A percentile compares a stretch with the other conserved stretches of the same genome.
These are phyloP conservation scores for Fagopyrum tataricum DNA, from an alignment of 148 eudicot species.

Conservation along the genomic window DNA sequence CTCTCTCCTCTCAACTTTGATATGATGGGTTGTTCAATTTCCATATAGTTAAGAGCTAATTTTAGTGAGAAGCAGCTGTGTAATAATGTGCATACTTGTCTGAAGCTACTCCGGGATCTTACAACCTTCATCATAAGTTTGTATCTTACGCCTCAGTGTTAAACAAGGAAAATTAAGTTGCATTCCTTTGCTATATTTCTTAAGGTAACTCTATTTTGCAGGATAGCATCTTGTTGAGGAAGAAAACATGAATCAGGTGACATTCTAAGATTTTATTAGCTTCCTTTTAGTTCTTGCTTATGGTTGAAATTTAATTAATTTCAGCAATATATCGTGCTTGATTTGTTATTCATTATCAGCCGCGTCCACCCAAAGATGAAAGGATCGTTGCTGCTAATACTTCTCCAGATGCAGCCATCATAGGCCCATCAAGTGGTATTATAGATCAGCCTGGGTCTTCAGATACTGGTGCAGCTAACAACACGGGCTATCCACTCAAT, in stretches of 20 bases:
- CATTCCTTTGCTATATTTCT: background rate
- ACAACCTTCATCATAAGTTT: background rate
- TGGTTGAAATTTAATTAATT: background rate
- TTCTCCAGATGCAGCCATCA: slow-evolving; percentile 53
- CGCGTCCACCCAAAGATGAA: slow-evolving; percentile 66
- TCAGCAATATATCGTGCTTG: slow-evolving; percentile 8
- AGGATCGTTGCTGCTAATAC: slow-evolving; percentile 68
- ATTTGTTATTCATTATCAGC: slow-evolving; percentile 42
- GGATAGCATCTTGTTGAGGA: slow-evolving; percentile 4
- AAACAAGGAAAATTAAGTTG: background rate
- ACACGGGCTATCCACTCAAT: slow-evolving; percentile 35
- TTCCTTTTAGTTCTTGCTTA: background rate
- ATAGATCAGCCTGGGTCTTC: slow-evolving; percentile 42
- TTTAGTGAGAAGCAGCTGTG: background rate
- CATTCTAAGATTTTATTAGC: background rate
- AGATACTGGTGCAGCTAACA: slow-evolving; percentile 35
- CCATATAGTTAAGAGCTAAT: background rate
- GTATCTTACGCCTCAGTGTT: background rate
- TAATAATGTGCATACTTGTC: background rate
- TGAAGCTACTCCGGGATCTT: background rate
- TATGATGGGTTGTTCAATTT: background rate
- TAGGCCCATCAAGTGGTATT: slow-evolving; percentile 44
- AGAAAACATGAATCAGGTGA: slow-evolving; percentile 5
- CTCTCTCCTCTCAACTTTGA: background rate
- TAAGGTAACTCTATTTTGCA: slow-evolving; percentile 1